Percentiles rank a stretch among this genome's conserved stretches.
Evolutionary conservation across 2,329 filamentous ascomycete genomes (phyloP).

Genomic region (Colletotrichum coccodes): DNA sequence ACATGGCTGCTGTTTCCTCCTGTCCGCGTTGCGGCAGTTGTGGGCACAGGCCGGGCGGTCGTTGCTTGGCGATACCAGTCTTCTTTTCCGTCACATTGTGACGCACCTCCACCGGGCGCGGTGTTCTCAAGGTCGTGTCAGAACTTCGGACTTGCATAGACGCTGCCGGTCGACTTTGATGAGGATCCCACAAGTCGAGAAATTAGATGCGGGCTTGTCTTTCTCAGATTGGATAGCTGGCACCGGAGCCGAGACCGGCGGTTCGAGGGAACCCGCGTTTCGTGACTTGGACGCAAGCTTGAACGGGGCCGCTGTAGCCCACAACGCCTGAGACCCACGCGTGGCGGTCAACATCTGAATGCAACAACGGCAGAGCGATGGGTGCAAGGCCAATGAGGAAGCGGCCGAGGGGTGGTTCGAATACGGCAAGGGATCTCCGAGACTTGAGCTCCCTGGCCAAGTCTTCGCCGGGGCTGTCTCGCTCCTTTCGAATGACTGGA

Average conservation of each 20-base stretch:
- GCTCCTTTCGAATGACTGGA: background rate
- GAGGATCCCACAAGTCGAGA: constrained; percentile 15
- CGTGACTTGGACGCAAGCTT: background rate
- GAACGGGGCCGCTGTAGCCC: background rate
- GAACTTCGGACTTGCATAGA: constrained; percentile 5
- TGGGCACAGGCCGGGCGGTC: constrained; percentile 14
- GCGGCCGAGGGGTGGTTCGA: background rate
- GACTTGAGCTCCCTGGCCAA: background rate
- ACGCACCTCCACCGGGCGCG: background rate
- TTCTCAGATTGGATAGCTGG: constrained; percentile 22
- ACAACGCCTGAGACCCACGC: background rate
- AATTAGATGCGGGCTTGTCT: constrained; percentile 26
- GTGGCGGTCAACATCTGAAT: constrained; percentile 18
- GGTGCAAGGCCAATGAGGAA: background rate
- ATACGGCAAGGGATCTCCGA: constrained; percentile 9
- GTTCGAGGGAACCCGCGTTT: background rate
- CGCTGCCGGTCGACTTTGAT: constrained; percentile 6
- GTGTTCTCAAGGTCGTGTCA: constrained; percentile 12
- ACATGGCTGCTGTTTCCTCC: background rate
- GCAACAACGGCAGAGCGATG: constrained; percentile 30
- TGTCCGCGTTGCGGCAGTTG: constrained; percentile 27
- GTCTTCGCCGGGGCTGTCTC: background rate
- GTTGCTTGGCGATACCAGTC: constrained; percentile 20
- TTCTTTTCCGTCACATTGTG: constrained; percentile 20
- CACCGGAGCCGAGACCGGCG: constrained; percentile 20